phyloP scores from a whole-genome alignment of 2,329 filamentous ascomycete species.

The Diaporthe citri region DNA sequence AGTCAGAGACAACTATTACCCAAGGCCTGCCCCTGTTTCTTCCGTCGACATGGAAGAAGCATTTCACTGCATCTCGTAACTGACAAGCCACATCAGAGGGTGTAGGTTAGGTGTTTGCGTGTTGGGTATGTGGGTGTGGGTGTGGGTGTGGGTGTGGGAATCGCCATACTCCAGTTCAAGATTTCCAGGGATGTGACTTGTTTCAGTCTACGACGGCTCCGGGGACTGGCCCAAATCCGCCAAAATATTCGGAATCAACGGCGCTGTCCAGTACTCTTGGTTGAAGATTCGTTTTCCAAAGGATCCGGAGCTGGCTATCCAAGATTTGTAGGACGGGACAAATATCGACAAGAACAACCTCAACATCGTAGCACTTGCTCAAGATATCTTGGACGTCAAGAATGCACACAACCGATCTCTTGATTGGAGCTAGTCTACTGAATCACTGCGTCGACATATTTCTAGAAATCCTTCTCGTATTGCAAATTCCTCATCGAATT shows the following conservation, averaged over 20 bases:
- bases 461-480: too few relatives aligned
- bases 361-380: not conserved
- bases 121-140: too few relatives aligned
- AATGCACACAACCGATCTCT: not conserved
- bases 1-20: too few relatives aligned
- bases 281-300: conserved; percentile 1
- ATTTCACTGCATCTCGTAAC: too few relatives aligned
- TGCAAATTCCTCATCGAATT: too few relatives aligned
- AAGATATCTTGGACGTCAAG: not conserved
- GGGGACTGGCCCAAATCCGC: not conserved
- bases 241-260: not conserved
- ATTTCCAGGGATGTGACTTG: not conserved
- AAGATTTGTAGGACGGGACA: not conserved
- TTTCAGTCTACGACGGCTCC: not conserved
- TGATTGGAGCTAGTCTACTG: too few relatives aligned
- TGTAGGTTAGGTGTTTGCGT: too few relatives aligned
- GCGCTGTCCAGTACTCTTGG: not conserved
- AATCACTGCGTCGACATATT: too few relatives aligned
- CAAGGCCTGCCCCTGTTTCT: too few relatives aligned
- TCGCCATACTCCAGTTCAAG: not conserved
- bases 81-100: too few relatives aligned
- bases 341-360: conserved; percentile 6
- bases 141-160: too few relatives aligned
- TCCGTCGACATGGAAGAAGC: too few relatives aligned
- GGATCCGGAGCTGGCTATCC: not conserved